Percentiles rank a stretch among this genome's conserved stretches.
These are phyloP conservation scores for Coemansia sp. DNA, from an alignment of 192 early-diverging fungal species.

Conservation along the genomic window DNA sequence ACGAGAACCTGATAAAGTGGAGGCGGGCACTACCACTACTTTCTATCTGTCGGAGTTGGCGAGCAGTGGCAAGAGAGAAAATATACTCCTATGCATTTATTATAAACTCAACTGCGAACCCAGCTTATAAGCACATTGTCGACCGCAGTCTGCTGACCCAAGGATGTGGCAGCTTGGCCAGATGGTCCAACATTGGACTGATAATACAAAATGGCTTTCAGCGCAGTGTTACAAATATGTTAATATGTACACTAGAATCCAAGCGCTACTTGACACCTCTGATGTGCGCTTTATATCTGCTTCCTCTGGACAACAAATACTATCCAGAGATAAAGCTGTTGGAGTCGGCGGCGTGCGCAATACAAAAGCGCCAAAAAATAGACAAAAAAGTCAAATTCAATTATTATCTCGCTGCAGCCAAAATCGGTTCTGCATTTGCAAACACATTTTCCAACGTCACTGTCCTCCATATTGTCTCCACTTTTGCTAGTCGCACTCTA, in stretches of 20 bases:
- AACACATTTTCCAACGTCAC: background rate
- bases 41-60: background rate
- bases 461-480: background rate
- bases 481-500: background rate
- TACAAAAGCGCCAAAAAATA: background rate
- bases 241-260: slow-evolving; percentile 1
- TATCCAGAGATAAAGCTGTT: background rate
- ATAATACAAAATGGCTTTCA: background rate
- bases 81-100: background rate
- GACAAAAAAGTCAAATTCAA: background rate
- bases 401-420: background rate
- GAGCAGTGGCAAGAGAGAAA: background rate
- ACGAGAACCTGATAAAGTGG: background rate
- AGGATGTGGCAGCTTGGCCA: background rate
- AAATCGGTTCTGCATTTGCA: background rate
- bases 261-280: slow-evolving; percentile 1
- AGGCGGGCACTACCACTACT: background rate
- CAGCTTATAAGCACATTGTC: background rate
- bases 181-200: background rate
- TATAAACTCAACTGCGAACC: background rate
- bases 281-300: background rate
- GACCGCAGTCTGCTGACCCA: slow-evolving; percentile 2
- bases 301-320: background rate
- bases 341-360: background rate
- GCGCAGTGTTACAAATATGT: background rate